These are phyloP conservation scores for Trichoderma semiorbis DNA, from an alignment of 2,329 filamentous ascomycete genomes.

Conservation along the genomic window DNA sequence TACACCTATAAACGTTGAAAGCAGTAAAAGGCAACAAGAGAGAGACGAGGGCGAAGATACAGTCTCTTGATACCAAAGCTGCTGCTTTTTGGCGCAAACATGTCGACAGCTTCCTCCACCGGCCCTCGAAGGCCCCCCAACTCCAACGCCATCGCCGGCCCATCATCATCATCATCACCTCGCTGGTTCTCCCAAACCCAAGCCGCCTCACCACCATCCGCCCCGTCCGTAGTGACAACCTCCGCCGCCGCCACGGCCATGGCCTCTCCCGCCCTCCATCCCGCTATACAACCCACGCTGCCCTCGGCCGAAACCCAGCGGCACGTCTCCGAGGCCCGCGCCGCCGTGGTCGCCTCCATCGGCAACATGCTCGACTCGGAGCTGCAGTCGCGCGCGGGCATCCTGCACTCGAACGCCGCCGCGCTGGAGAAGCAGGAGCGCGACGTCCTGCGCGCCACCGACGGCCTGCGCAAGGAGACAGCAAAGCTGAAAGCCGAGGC, in stretches of 20 bases:
- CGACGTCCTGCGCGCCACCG: conserved; percentile 59
- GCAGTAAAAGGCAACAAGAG: background rate
- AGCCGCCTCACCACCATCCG: background rate
- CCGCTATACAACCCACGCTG: conserved; percentile 35
- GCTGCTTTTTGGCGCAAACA: background rate
- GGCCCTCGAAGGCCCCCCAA: background rate
- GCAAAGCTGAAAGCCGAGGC: conserved; percentile 63
- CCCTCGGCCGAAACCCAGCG: conserved; percentile 43
- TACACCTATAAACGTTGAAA: background rate
- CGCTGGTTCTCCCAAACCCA: conserved; percentile 8
- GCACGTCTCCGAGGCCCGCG: conserved; percentile 54
- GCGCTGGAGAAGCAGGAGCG: conserved; percentile 65
- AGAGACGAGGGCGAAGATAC: too few species aligned
- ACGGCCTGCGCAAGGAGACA: conserved; percentile 58
- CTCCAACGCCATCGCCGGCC: background rate
- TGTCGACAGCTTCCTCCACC: background rate
- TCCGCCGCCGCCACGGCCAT: background rate
- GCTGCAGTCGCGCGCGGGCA: conserved; percentile 63
- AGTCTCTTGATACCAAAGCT: background rate
- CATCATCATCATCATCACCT: conserved; percentile 9
- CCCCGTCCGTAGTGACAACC: background rate
- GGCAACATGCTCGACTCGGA: conserved; percentile 68
- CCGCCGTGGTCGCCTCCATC: conserved; percentile 59
- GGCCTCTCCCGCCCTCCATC: conserved; percentile 17
- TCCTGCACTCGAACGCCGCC: conserved; percentile 66